Percentiles rank a stretch among this genome's conserved stretches.
phyloP scores from a whole-genome alignment of 148 eudicot genomes.

The Silene uniflora region DNA sequence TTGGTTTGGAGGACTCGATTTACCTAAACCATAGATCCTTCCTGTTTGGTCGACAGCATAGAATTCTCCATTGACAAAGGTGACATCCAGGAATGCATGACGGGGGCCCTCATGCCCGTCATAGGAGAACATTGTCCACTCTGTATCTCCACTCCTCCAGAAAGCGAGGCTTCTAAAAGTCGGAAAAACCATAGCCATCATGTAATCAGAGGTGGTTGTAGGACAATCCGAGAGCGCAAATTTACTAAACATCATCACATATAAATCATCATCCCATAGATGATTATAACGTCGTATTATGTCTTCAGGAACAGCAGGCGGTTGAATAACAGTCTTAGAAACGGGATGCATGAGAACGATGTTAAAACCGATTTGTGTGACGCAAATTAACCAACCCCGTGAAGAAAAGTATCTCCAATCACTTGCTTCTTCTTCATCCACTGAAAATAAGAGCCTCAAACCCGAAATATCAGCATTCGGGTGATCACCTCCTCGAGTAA shows the following conservation, averaged over 20 bases:
- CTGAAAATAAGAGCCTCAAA: background rate
- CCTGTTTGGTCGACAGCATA: background rate
- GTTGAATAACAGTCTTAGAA: background rate
- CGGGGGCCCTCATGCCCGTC: background rate
- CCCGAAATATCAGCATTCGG: background rate
- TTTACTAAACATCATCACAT: background rate
- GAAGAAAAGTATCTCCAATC: conserved; percentile 7
- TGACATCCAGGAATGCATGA: background rate
- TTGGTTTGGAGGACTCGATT: background rate
- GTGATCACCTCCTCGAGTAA: background rate
- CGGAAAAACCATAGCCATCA: background rate
- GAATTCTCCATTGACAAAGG: conserved; percentile 5
- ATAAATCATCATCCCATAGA: no score
- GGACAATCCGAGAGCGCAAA: background rate
- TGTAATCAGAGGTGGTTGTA: background rate
- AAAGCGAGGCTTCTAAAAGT: background rate
- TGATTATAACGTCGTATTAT: no score
- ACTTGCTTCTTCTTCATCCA: background rate
- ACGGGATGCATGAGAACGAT: background rate
- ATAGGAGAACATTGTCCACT: background rate
- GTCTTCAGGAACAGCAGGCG: background rate
- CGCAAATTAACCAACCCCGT: conserved; percentile 5
- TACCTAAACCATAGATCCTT: background rate
- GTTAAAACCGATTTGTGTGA: conserved; percentile 3
- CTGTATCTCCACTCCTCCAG: background rate